Evolutionary conservation across 1,139 yeast species (phyloP).

Genomic region (Taphrina deformans): DNA sequence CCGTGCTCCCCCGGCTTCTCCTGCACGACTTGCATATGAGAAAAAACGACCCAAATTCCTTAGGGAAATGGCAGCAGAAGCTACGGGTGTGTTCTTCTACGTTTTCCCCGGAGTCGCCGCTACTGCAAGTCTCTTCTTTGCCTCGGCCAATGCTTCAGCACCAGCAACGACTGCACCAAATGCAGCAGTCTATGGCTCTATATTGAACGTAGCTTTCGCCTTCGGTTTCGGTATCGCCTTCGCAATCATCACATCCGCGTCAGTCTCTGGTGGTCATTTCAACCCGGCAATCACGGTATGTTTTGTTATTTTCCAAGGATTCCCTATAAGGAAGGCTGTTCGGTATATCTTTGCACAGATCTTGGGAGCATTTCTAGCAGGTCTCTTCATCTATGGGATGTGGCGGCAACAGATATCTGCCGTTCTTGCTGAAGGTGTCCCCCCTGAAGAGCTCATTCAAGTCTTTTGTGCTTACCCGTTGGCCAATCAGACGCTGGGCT

Average conservation of each 20-base stretch:
- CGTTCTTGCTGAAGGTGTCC: constrained; percentile 4
- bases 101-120: constrained; percentile 32
- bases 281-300: constrained; percentile 51
- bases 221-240: constrained; percentile 30
- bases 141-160: neutral
- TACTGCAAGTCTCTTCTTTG: constrained; percentile 4
- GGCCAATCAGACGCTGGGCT: constrained; percentile 26
- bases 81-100: constrained; percentile 29
- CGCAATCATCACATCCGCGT: constrained; percentile 43
- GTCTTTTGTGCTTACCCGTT: constrained; percentile 25
- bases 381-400: constrained; percentile 47
- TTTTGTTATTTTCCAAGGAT: constrained; percentile 50
- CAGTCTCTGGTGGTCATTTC: constrained; percentile 50
- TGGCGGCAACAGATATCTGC: constrained; percentile 40
- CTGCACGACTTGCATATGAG: constrained; percentile 14
- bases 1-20: constrained; percentile 25
- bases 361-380: constrained; percentile 50
- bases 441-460: neutral
- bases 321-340: constrained; percentile 50
- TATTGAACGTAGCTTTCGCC: constrained; percentile 22
- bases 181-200: constrained; percentile 17
- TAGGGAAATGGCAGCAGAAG: constrained; percentile 31
- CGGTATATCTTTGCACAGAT: constrained; percentile 49
- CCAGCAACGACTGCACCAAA: constrained; percentile 16
- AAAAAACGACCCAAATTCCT: constrained; percentile 12